phyloP scores from a whole-genome alignment of 108 stramenopile species.

The Nitzschia sp. region DNA sequence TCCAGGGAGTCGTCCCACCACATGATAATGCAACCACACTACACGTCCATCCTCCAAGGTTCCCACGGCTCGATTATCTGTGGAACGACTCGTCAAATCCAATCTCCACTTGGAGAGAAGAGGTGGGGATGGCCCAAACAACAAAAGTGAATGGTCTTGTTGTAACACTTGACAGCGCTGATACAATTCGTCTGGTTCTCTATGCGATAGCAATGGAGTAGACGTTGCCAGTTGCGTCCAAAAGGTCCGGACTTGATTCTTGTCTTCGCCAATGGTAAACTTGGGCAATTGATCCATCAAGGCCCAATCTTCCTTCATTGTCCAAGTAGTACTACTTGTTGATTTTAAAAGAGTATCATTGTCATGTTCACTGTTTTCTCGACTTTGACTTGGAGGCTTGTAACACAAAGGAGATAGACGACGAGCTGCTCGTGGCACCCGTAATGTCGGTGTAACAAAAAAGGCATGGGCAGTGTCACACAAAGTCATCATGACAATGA shows the following conservation, averaged over 20 bases:
- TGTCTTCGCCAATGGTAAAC: constrained; percentile 18
- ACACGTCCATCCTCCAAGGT: constrained; percentile 9
- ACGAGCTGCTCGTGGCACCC: too few relatives aligned
- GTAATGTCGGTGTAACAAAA: too few relatives aligned
- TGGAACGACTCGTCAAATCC: too few relatives aligned
- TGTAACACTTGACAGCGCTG: constrained; percentile 12
- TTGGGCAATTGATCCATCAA: constrained; percentile 26
- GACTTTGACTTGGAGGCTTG: too few relatives aligned
- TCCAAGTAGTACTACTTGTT: constrained; percentile 11
- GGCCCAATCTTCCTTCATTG: constrained; percentile 36
- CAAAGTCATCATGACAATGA: too few relatives aligned
- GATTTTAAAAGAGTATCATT: not conserved
- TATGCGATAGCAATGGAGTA: constrained; percentile 3
- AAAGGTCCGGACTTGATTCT: constrained; percentile 21
- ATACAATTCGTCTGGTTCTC: constrained; percentile 1
- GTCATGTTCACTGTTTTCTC: not conserved
- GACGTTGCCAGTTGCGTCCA: constrained; percentile 28
- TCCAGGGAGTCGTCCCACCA: constrained; percentile 17
- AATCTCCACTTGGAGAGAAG: constrained; percentile 22
- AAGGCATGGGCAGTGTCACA: too few relatives aligned
- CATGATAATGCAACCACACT: constrained; percentile 25
- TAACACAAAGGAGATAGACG: too few relatives aligned
- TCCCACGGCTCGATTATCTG: not conserved
- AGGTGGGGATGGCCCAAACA: constrained; percentile 34
- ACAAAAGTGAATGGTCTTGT: not conserved